These are phyloP conservation scores for Phytophthora quininea DNA, from an alignment of 352 stramenopile species.

Conservation along the genomic window DNA sequence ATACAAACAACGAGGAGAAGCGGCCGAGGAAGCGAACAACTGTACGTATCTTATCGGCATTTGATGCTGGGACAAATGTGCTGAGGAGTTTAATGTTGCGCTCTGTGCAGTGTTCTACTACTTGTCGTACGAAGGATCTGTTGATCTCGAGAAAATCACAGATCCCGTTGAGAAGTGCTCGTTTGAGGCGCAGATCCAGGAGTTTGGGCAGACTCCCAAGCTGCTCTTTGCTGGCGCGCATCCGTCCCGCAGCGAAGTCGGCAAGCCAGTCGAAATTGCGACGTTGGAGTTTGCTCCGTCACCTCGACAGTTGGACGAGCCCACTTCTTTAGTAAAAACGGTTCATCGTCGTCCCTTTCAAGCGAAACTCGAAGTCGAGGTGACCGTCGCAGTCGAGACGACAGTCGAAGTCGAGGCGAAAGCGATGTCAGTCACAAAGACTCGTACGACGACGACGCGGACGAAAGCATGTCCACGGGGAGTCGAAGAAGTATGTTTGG, in stretches of 20 bases:
- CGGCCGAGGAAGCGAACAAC: constrained; percentile 80
- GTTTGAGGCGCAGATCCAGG: constrained; percentile 93
- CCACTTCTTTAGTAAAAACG: constrained; percentile 20
- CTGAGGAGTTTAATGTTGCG: too few relatives aligned
- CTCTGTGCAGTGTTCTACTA: constrained; percentile 91
- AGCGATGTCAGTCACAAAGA: constrained; percentile 17
- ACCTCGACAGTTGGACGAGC: constrained; percentile 35
- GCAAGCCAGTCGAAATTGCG: constrained; percentile 59
- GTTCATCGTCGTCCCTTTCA: constrained; percentile 20
- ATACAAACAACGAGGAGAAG: constrained; percentile 74
- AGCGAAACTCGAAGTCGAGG: too few relatives aligned
- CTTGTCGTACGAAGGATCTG: constrained; percentile 87
- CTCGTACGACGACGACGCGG: constrained; percentile 34
- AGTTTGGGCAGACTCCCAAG: constrained; percentile 92
- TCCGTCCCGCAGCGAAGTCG: constrained; percentile 67
- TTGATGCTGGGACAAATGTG: too few relatives aligned
- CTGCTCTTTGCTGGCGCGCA: constrained; percentile 76
- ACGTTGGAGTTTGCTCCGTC: constrained; percentile 49
- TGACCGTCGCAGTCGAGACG: too few relatives aligned
- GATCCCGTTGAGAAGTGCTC: constrained; percentile 94
- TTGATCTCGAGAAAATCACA: constrained; percentile 85
- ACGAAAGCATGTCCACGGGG: constrained; percentile 28
- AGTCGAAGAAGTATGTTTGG: constrained; percentile 71
- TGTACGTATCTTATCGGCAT: too few relatives aligned
- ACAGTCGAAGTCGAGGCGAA: constrained; percentile 26